A percentile compares a stretch with the other conserved stretches of the same genome.
These are phyloP conservation scores for Boletellus deceptivus DNA, from an alignment of 1,284 basidiomycete species.

Conservation along the genomic window DNA sequence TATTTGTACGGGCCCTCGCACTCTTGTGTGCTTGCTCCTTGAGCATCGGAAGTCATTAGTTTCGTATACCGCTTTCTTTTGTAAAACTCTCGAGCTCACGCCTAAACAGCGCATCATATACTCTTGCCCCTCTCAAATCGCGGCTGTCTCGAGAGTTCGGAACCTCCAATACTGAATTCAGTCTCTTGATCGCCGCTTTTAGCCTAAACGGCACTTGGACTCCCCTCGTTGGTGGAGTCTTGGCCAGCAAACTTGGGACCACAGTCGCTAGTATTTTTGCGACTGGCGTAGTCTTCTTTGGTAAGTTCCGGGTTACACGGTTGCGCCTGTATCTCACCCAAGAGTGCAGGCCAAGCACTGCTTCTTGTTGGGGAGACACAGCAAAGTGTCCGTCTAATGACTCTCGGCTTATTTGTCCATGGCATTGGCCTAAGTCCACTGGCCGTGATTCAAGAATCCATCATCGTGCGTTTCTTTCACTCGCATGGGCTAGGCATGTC, in stretches of 20 bases:
- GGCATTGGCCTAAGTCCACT: conserved; percentile 78
- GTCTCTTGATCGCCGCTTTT: conserved; percentile 70
- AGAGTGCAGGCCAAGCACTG: conserved; percentile 52
- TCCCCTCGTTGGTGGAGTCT: conserved; percentile 66
- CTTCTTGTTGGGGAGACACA: conserved; percentile 63
- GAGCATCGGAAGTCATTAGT: conserved; percentile 78
- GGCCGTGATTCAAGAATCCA: conserved; percentile 74
- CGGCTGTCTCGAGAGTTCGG: conserved; percentile 69
- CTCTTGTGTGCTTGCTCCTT: conserved; percentile 72
- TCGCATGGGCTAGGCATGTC: conserved; percentile 75
- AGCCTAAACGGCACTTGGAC: conserved; percentile 82
- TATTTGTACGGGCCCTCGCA: conserved; percentile 56
- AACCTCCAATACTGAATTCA: conserved; percentile 75
- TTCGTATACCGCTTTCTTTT: conserved; percentile 48
- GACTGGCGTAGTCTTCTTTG: conserved; percentile 66
- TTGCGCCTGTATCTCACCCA: conserved; percentile 4
- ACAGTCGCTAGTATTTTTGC: conserved; percentile 68
- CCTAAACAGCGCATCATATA: conserved; percentile 57
- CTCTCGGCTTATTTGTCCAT: conserved; percentile 70
- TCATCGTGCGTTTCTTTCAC: conserved; percentile 78
- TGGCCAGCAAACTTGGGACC: conserved; percentile 68
- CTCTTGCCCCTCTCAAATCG: conserved; percentile 74
- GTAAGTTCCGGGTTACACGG: conserved; percentile 33
- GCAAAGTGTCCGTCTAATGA: conserved; percentile 61
- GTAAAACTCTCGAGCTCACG: neutral